Evolutionary conservation across 2,329 filamentous ascomycete genomes (phyloP).

Genomic region (Leptographium galeiforme): DNA sequence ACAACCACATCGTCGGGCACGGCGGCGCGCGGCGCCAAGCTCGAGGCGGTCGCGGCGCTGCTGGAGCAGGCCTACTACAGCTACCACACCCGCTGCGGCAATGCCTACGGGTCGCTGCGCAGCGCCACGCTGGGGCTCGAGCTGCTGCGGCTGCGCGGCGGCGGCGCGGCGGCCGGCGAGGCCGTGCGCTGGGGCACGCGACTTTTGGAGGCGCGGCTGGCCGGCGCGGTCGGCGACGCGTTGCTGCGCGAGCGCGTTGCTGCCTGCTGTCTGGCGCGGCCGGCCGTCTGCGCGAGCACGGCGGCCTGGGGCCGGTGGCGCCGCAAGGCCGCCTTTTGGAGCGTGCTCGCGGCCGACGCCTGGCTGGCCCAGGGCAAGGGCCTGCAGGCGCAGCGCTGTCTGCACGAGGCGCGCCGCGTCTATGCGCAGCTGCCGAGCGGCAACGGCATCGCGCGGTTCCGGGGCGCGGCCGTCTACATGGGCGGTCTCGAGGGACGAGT

Average conservation of each 20-base stretch:
- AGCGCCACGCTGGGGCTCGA: conserved; percentile 65
- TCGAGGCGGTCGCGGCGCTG: conserved; percentile 74
- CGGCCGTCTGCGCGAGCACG: conserved; percentile 22
- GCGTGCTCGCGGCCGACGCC: conserved; percentile 64
- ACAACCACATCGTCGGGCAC: too few species aligned
- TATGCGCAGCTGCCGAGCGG: conserved; percentile 37
- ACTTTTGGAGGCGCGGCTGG: conserved; percentile 62
- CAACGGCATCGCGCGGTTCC: conserved; percentile 38
- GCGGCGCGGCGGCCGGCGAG: conserved; percentile 68
- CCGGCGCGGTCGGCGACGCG: conserved; percentile 64
- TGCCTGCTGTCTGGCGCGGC: conserved; percentile 70
- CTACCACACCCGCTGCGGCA: conserved; percentile 72
- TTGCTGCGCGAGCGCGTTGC: conserved; percentile 78
- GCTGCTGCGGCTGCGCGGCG: conserved; percentile 67
- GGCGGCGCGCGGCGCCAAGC: conserved; percentile 28
- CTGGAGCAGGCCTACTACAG: conserved; percentile 86
- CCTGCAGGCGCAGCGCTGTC: conserved; percentile 62
- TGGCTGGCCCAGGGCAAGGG: conserved; percentile 71
- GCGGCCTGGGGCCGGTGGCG: conserved; percentile 56
- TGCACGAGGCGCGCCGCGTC: conserved; percentile 52
- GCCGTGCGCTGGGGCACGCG: conserved; percentile 74
- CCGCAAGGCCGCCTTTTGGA: conserved; percentile 85
- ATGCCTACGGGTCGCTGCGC: conserved; percentile 68
- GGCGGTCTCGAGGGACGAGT: conserved; percentile 35
- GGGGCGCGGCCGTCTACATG: conserved; percentile 37